Conservation (phyloP, 2,329 filamentous ascomycete species). For the Paramyrothecium sp. region DNA sequence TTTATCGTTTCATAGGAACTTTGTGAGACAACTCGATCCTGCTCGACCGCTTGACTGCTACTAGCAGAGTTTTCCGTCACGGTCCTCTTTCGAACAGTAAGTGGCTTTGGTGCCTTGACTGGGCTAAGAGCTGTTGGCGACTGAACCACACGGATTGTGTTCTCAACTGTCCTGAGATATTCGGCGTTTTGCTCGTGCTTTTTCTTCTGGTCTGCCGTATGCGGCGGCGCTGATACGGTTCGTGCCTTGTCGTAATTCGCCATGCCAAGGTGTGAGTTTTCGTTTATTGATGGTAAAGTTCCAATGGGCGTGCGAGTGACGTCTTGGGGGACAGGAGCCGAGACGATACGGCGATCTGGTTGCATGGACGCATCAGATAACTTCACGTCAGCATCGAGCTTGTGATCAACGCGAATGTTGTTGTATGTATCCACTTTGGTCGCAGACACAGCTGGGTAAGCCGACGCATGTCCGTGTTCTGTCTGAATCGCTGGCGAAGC, state of each 20-base stretch:
- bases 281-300: conserved; percentile 49
- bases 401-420: conserved; percentile 1
- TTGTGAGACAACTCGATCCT: conserved; percentile 3
- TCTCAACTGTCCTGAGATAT: conserved; percentile 43
- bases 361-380: conserved; percentile 16
- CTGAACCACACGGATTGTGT: conserved; percentile 55
- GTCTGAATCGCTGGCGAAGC: conserved; percentile 10
- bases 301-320: no score
- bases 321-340: conserved; percentile 39
- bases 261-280: conserved; percentile 25
- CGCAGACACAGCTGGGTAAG: no score
- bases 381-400: background rate
- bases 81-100: conserved; percentile 41
- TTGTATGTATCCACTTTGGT: conserved; percentile 4
- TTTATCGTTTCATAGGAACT: conserved; percentile 19
- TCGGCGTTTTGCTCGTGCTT: conserved; percentile 38
- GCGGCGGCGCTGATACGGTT: conserved; percentile 45
- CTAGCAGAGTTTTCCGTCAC: conserved; percentile 14
- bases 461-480: no score
- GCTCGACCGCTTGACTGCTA: conserved; percentile 10
- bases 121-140: conserved; percentile 39
- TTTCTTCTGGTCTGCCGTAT: conserved; percentile 24
- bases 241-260: conserved; percentile 35
- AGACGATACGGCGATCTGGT: conserved; percentile 45
- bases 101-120: conserved; percentile 32